These are phyloP conservation scores for Quercus tomentella DNA, from an alignment of 331 rosid genomes.

Conservation along the genomic window DNA sequence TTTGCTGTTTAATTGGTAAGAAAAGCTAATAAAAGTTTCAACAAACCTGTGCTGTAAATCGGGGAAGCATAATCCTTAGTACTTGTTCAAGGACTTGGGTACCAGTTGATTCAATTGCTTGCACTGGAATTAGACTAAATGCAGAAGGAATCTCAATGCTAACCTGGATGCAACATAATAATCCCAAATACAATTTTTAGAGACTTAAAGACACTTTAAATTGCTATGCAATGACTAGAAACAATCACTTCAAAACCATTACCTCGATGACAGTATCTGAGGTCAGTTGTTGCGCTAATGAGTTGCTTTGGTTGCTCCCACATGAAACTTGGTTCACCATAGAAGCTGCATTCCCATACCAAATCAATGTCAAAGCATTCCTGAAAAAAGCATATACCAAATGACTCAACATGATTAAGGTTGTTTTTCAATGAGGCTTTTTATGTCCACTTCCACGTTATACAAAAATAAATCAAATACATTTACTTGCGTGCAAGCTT, in stretches of 20 bases:
- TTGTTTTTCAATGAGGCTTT: slow-evolving; percentile 7
- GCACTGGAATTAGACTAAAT: slow-evolving; percentile 70
- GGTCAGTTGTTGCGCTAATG: slow-evolving; percentile 53
- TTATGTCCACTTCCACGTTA: neutral
- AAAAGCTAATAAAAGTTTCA: slow-evolving; percentile 7
- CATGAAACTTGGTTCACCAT: slow-evolving; percentile 92
- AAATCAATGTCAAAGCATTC: slow-evolving; percentile 74
- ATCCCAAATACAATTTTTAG: neutral
- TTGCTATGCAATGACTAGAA: neutral
- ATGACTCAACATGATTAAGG: slow-evolving; percentile 41
- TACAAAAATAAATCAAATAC: neutral
- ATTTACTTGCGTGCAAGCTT: neutral
- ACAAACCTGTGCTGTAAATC: slow-evolving; percentile 85
- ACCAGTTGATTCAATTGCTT: slow-evolving; percentile 90
- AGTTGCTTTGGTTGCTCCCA: slow-evolving; percentile 34
- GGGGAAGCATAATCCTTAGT: slow-evolving; percentile 87
- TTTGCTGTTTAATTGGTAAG: neutral
- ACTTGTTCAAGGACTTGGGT: slow-evolving; percentile 91
- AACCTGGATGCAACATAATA: slow-evolving; percentile 53
- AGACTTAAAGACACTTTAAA: neutral
- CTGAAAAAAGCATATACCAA: slow-evolving; percentile 60
- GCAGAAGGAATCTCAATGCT: slow-evolving; percentile 80
- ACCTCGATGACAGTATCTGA: slow-evolving; percentile 94
- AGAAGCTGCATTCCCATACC: slow-evolving; percentile 86
- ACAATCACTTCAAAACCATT: slow-evolving; percentile 1